These are phyloP conservation scores for Rhodotorula sp. DNA, from an alignment of 1,284 basidiomycete genomes.

Conservation along the genomic window DNA sequence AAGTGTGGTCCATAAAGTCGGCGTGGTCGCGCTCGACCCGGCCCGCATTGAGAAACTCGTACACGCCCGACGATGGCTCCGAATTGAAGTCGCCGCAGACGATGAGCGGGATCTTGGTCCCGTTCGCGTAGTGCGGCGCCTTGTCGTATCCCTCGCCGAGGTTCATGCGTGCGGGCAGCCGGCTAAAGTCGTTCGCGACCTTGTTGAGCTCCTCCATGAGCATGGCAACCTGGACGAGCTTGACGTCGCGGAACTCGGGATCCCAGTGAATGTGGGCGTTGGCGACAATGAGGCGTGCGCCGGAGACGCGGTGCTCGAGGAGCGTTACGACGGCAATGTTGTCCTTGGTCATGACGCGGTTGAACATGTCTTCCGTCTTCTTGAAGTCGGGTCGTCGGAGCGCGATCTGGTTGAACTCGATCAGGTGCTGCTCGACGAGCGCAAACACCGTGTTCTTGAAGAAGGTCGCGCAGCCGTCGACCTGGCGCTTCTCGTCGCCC, in stretches of 20 bases:
- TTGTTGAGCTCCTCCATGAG: slow-evolving; percentile 91
- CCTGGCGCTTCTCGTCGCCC: slow-evolving; percentile 76
- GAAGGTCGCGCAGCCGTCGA: slow-evolving; percentile 97
- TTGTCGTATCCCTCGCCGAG: slow-evolving; percentile 49
- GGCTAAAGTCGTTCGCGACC: slow-evolving; percentile 78
- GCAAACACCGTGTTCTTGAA: slow-evolving; percentile 88
- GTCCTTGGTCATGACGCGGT: slow-evolving; percentile 93
- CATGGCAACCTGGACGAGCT: slow-evolving; percentile 91
- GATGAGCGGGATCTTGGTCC: slow-evolving; percentile 84
- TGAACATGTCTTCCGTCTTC: slow-evolving; percentile 99
- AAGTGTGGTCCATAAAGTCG: slow-evolving; percentile 89
- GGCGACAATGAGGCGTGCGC: slow-evolving; percentile 81
- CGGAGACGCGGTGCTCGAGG: slow-evolving; percentile 82
- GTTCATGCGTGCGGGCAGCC: slow-evolving; percentile 67
- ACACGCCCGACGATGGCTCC: slow-evolving; percentile 80
- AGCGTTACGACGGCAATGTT: slow-evolving; percentile 86
- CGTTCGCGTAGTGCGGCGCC: slow-evolving; percentile 70
- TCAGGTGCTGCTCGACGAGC: slow-evolving; percentile 87
- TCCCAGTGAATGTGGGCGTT: slow-evolving; percentile 96
- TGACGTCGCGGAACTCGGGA: slow-evolving; percentile 89
- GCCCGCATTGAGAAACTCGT: slow-evolving; percentile 82
- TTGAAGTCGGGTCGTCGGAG: slow-evolving; percentile 94
- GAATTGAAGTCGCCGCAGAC: slow-evolving; percentile 97
- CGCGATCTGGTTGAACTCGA: slow-evolving; percentile 92
- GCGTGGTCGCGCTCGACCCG: slow-evolving; percentile 66